Evolutionary conservation across 305 asterid genomes (phyloP).

Genomic region (Fraxinus albicans): DNA sequence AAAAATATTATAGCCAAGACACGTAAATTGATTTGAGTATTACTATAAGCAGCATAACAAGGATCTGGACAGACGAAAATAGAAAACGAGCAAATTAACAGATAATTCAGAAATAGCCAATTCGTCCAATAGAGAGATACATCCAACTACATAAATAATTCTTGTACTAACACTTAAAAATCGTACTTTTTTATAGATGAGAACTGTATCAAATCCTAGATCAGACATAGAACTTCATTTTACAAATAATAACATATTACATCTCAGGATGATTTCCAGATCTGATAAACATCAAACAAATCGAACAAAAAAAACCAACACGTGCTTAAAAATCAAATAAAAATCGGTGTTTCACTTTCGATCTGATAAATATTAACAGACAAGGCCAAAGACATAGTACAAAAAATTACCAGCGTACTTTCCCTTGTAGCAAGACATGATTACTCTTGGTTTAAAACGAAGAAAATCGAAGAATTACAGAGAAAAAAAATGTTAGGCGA

Average conservation of each 20-base stretch:
- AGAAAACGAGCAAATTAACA: background rate
- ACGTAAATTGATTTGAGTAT: background rate
- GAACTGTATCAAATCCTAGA: background rate
- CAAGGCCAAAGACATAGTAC: background rate
- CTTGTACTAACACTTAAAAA: background rate
- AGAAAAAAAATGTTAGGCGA: background rate
- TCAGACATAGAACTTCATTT: background rate
- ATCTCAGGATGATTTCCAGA: conserved; percentile 18
- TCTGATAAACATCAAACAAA: conserved; percentile 16
- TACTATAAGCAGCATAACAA: background rate
- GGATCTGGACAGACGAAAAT: background rate
- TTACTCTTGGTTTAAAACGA: background rate
- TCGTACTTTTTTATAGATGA: background rate
- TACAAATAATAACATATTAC: background rate
- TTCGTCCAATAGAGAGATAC: background rate
- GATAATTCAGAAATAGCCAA: background rate
- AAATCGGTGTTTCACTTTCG: background rate
- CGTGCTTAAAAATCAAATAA: background rate
- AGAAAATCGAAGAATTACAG: background rate
- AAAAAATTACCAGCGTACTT: conserved; percentile 45
- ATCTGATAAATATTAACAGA: background rate
- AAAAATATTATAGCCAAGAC: background rate
- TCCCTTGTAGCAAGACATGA: conserved; percentile 56
- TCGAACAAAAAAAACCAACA: background rate
- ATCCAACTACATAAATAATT: background rate